phyloP scores from a whole-genome alignment of 2,329 filamentous ascomycete genomes.

The Elsinoe perseae region DNA sequence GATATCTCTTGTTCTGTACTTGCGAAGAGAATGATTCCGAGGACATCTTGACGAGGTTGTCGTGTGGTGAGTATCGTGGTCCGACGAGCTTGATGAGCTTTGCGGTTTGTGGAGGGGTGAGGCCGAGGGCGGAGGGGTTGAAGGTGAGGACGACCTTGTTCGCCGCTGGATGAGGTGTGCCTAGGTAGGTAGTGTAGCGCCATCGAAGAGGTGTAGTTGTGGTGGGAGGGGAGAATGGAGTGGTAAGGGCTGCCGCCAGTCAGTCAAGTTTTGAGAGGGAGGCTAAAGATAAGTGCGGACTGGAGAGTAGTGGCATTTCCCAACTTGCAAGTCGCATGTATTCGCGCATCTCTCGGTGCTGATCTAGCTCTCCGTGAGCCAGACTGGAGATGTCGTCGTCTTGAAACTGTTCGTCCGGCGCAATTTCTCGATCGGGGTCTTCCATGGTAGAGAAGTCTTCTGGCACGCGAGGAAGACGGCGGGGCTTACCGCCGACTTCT shows the following conservation, averaged over 20 bases:
- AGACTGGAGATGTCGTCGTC: constrained; percentile 78
- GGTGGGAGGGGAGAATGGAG: constrained; percentile 72
- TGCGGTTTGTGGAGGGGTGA: constrained; percentile 58
- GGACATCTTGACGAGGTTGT: constrained; percentile 76
- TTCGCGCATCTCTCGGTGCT: constrained; percentile 79
- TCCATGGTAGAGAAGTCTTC: constrained; percentile 22
- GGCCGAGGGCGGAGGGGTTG: constrained; percentile 61
- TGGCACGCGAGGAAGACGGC: constrained; percentile 8
- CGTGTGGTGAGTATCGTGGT: constrained; percentile 77
- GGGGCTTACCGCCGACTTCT: constrained; percentile 11
- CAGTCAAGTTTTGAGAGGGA: background rate
- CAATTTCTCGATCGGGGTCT: constrained; percentile 24
- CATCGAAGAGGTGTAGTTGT: constrained; percentile 70
- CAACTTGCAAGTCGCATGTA: constrained; percentile 82
- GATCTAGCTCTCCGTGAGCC: constrained; percentile 79
- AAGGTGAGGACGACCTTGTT: constrained; percentile 94
- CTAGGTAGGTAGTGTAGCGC: constrained; percentile 95
- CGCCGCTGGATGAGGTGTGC: constrained; percentile 82
- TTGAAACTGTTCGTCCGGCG: constrained; percentile 49
- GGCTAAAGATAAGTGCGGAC: constrained; percentile 44
- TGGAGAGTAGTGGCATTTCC: constrained; percentile 87
- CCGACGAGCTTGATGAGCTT: constrained; percentile 88
- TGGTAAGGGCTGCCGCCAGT: constrained; percentile 51
- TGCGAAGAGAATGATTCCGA: constrained; percentile 76
- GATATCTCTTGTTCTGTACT: constrained; percentile 94